Evolutionary conservation across 148 eudicot genomes (phyloP), one percentile per base, ranked within the genome.

Genomic region (Spergularia marina): DNA sequence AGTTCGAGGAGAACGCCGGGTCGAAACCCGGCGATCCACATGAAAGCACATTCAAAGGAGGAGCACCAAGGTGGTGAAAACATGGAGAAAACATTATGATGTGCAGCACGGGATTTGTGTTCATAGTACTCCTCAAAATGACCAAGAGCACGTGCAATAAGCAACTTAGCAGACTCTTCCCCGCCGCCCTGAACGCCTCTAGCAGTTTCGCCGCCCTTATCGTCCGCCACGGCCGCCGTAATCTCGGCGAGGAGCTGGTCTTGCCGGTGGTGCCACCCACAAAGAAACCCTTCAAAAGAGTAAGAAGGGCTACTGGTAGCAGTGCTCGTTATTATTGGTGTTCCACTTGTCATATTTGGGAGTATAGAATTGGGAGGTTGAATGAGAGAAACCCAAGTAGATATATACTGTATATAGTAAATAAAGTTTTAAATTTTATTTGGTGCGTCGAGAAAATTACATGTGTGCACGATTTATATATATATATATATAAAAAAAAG

Each of bases 1-100:
- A 88, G 78, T 13, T 71, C 63, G 17, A 84, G 65, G 2, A 83
- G 71, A 13, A 78, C 67, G 4, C 74, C 65, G 41, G 91, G 89
- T 18, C 82, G 77, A 64, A 83, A 86, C 74, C 91, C 91, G 70
- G 82, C 74, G 12, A 88, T 25, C 89, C 91, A 86, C 52, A 80
- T 72, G 66, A 77, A 83, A 21, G 85, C 80, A 52, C 88, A 76
- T 76, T 84, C 89, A 10, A 80, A 68, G 1, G 88, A 65, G 14
- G 83, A 76, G n/a, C 78, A 75, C 86, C 88, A 88, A 6, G 88
- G 47, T n/a, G 88, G 89, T 0, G 85, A 65, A 12, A 86, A 74
- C 23, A 83, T 57, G 9, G 76, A 21, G 20, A 81, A 85, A 6
- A 80, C 89, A 78, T 86, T 44, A 17, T 51, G 72, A 55, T 68